These are phyloP conservation scores for Hypholoma fasciculare DNA, from an alignment of 768 basidiomycete species.

Conservation along the genomic window DNA sequence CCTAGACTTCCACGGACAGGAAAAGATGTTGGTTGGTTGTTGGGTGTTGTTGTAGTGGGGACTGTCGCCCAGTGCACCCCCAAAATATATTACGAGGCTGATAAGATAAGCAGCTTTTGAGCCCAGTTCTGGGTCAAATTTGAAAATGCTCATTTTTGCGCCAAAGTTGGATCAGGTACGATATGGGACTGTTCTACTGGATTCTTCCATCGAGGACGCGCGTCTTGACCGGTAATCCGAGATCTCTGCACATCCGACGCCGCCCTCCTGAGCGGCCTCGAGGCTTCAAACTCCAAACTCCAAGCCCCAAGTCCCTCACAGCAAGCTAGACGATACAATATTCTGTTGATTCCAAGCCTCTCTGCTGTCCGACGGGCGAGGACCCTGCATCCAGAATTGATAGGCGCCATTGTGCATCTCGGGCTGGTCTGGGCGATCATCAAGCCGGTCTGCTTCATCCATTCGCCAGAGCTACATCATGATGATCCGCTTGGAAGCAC, in stretches of 20 bases:
- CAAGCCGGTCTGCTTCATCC: background rate
- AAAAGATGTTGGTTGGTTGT: background rate
- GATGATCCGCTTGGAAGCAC: background rate
- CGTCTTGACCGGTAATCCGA: background rate
- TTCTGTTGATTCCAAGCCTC: too few relatives aligned
- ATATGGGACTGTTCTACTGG: background rate
- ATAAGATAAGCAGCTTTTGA: slow-evolving; percentile 9
- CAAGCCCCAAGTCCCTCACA: background rate
- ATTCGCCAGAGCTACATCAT: background rate
- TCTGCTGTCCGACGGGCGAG: too few relatives aligned
- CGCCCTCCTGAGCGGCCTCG: background rate
- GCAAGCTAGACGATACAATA: background rate
- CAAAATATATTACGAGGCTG: background rate
- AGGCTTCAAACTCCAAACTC: too few relatives aligned
- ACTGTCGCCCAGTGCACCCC: background rate
- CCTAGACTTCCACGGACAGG: background rate
- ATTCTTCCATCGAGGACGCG: background rate
- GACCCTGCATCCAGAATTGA: too few relatives aligned
- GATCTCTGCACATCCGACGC: background rate
- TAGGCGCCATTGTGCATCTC: background rate
- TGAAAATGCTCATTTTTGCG: background rate
- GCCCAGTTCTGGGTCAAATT: background rate
- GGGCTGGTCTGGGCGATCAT: background rate
- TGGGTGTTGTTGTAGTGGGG: background rate
- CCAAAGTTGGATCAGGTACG: slow-evolving; percentile 1